phyloP scores from a whole-genome alignment of 139 green algal genomes.

The Gonium pectorale region DNA sequence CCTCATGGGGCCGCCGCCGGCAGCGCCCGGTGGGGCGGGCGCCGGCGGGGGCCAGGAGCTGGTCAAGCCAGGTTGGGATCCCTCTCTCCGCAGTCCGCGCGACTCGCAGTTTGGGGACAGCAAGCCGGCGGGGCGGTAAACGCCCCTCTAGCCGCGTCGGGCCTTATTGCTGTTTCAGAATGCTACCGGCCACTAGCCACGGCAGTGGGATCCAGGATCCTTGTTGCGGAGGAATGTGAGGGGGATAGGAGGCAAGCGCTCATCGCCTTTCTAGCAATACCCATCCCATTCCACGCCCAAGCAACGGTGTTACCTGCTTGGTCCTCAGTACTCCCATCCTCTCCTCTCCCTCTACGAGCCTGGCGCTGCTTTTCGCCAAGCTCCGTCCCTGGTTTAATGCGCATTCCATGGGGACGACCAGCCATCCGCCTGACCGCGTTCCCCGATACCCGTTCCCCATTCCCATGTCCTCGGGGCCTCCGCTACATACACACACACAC shows the following conservation, averaged over 20 bases:
- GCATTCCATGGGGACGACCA: neutral
- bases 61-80: constrained; percentile 29
- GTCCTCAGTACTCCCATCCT: neutral
- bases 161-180: too few relatives aligned
- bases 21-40: neutral
- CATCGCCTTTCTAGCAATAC: too few relatives aligned
- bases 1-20: constrained; percentile 27
- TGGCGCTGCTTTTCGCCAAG: neutral
- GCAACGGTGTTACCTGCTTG: too few relatives aligned
- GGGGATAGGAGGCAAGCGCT: neutral
- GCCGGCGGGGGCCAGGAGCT: neutral
- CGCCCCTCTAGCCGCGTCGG: too few relatives aligned
- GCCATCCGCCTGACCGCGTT: neutral
- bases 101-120: too few relatives aligned
- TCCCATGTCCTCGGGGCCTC: neutral
- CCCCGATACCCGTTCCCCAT: neutral
- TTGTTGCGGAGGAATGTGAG: neutral
- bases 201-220: neutral
- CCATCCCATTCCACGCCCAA: too few relatives aligned
- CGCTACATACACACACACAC: neutral
- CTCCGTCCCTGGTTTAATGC: neutral
- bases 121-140: neutral
- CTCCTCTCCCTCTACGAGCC: neutral
- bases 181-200: too few relatives aligned
- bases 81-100: neutral